Conservation (phyloP, 495 filamentous ascomycete species). For the Penicillium simplicissimum region DNA sequence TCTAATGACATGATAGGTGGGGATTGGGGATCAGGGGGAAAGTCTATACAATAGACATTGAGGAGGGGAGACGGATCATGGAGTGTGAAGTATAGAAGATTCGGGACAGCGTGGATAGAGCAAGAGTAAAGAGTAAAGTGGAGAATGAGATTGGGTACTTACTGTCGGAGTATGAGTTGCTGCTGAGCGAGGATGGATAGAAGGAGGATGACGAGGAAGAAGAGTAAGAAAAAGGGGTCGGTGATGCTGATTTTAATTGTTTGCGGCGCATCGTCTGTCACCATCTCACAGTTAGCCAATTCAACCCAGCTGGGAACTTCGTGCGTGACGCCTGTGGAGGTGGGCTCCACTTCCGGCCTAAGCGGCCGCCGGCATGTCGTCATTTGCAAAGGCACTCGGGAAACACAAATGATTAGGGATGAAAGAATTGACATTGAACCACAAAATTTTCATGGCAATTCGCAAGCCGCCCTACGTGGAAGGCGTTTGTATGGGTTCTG, state of each 20-base stretch:
- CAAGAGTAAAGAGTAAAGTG: not conserved
- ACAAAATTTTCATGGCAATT: not conserved
- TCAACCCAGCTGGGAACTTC: not conserved
- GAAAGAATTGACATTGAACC: constrained; percentile 1
- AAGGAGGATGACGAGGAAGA: constrained; percentile 35
- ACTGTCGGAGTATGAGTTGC: constrained; percentile 23
- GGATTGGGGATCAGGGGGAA: not conserved
- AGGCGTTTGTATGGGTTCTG: not conserved
- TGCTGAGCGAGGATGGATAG: constrained; percentile 41
- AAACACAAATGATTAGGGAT: not conserved
- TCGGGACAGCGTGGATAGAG: not conserved
- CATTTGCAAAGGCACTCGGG: not conserved
- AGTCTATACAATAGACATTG: not conserved
- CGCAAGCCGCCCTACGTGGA: not conserved
- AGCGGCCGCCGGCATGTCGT: constrained; percentile 5
- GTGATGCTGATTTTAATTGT: constrained; percentile 13
- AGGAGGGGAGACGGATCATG: not conserved
- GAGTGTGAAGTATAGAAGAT: not conserved
- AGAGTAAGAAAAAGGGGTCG: constrained; percentile 27
- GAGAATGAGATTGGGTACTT: constrained; percentile 16
- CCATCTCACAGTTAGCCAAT: not conserved
- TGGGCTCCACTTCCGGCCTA: not conserved
- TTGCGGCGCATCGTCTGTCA: constrained; percentile 19
- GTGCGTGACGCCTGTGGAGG: constrained; percentile 12
- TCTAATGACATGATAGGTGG: constrained; percentile 3